Base-by-base conservation (phyloP, 1,284 basidiomycete species). In the Pseudomicrostroma phylloplanum region DNA sequence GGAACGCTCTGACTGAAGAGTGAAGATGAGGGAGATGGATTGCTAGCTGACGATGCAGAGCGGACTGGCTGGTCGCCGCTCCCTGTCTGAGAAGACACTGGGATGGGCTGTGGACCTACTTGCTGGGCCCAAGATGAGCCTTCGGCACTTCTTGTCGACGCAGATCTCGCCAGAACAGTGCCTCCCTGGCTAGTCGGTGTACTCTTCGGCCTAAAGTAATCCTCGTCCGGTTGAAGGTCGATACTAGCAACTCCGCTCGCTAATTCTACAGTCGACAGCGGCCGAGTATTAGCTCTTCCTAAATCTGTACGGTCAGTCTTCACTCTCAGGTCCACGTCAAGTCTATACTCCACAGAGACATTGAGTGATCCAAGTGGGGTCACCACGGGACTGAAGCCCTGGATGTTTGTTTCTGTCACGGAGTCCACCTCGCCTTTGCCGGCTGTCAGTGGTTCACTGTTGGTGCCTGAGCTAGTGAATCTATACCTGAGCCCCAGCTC, bases 351-450 rank as follows among this genome's bases (percentile, higher is more conserved):
- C 21, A 54, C 51, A 13, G 51, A 54, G 2, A 54, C 51, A 13
- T 19, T 54, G 51, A 54, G 51, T 2, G 51, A 54, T 13, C 51
- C 51, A 2, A 54, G 51, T 25, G 51, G 51, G 21, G 51, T 54
- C 13, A 54, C 21, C 13, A 54, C 13, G 6, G 51, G 51, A 6
- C 21, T 15, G 25, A 54, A 54, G 13, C 51, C 51, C 19, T 54
- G 51, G 7, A 54, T 21, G 21, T 25, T 26, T 25, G 51, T 54
- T 19, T 54, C 21, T 3, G 6, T 2, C 55, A 39, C 55, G 6
- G 17, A 25, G 17, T 56, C 40, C 19, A 19, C 53, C n/a, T 40
- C 40, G 30, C 30, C 19, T 55, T 55, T 25, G 15, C 26, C 53
- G 21, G 9, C 17, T 3, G 43, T 48, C 15, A 13, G 43, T 3